phyloP scores from a whole-genome alignment of 1,284 basidiomycete genomes.

The Austropuccinia psidii region DNA sequence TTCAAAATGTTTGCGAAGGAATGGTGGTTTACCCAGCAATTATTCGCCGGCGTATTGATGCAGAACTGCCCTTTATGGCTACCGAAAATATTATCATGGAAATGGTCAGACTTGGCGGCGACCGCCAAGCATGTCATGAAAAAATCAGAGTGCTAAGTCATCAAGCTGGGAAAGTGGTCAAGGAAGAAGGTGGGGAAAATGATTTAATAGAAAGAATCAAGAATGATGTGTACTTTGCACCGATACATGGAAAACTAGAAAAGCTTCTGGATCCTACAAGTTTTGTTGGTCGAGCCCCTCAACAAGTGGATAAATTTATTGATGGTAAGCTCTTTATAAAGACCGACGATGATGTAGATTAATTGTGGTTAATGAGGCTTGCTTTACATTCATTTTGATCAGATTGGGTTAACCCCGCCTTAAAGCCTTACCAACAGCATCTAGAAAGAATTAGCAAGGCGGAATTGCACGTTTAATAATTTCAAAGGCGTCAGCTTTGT shows the following conservation, averaged over 20 bases:
- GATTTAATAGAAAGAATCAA: constrained; percentile 85
- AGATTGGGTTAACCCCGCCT: constrained; percentile 82
- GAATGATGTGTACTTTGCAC: constrained; percentile 59
- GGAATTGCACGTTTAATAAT: constrained; percentile 53
- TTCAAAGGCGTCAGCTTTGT: too few relatives aligned
- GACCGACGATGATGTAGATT: constrained; percentile 43
- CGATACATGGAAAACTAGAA: constrained; percentile 53
- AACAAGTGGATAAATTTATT: constrained; percentile 67
- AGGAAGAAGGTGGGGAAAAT: constrained; percentile 88
- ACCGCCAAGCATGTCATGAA: constrained; percentile 94
- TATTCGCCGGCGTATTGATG: constrained; percentile 78
- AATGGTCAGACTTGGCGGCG: constrained; percentile 85
- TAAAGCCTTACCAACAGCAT: constrained; percentile 59
- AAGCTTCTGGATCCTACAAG: constrained; percentile 63
- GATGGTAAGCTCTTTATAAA: constrained; percentile 39
- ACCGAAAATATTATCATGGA: constrained; percentile 99
- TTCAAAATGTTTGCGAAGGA: constrained; percentile 93
- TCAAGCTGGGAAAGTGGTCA: constrained; percentile 88
- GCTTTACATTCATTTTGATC: constrained; percentile 56
- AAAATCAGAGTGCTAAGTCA: constrained; percentile 94
- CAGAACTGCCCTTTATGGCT: constrained; percentile 95
- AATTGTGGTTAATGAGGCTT: constrained; percentile 43
- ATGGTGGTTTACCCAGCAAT: constrained; percentile 96
- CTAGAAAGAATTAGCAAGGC: constrained; percentile 58
- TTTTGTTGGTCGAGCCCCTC: constrained; percentile 81